Evolutionary conservation across 768 basidiomycete species (phyloP).

Genomic region (Dacryopinax primogenitus): DNA sequence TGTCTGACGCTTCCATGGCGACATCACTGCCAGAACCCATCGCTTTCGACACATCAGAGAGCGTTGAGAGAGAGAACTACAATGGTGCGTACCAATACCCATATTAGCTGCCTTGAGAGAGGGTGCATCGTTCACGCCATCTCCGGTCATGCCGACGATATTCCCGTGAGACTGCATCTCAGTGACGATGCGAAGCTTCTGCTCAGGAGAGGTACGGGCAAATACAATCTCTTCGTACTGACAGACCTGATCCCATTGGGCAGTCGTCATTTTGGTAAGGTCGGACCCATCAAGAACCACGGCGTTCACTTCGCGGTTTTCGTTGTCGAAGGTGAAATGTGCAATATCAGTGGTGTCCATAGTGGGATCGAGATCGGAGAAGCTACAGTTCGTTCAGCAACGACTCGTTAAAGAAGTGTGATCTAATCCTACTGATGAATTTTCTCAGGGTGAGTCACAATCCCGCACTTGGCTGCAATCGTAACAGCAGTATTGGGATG

Average conservation of each 20-base stretch:
- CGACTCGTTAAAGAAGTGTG: not conserved
- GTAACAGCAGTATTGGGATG: conserved; percentile 48
- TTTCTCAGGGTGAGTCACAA: conserved; percentile 31
- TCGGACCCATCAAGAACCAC: conserved; percentile 20
- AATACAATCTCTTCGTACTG: conserved; percentile 42
- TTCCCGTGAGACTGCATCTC: conserved; percentile 40
- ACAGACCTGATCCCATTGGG: conserved; percentile 26
- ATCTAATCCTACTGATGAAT: conserved; percentile 25
- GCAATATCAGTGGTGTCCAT: not conserved
- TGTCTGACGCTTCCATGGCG: conserved; percentile 32
- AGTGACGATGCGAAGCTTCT: conserved; percentile 53
- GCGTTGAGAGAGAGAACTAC: not conserved
- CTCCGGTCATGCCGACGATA: conserved; percentile 52
- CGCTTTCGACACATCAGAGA: conserved; percentile 20
- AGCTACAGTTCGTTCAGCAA: not conserved
- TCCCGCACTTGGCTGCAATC: conserved; percentile 51
- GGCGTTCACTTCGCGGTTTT: not conserved
- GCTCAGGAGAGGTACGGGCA: conserved; percentile 49
- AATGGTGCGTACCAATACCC: conserved; percentile 40
- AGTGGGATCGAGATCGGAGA: not conserved
- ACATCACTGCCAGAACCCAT: conserved; percentile 39
- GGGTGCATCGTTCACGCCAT: conserved; percentile 51
- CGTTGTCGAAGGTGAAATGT: not conserved
- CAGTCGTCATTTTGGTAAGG: conserved; percentile 27
- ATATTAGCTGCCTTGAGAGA: conserved; percentile 49